Conservation (phyloP, 148 eudicot species). For the Amaranthus palmeri region DNA sequence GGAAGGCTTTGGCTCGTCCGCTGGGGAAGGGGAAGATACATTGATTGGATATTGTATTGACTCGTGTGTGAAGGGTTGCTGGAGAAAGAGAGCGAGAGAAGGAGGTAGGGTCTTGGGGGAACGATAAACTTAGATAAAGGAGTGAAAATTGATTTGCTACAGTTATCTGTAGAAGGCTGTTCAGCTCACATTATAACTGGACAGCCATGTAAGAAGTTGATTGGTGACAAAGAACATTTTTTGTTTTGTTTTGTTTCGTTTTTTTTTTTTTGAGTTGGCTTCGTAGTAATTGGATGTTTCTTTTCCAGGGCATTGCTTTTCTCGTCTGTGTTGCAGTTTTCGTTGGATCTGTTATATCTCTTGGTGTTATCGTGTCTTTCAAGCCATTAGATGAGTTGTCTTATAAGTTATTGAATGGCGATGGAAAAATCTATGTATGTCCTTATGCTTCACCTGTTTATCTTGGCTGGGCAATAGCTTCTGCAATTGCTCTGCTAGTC, state of each 20-base stretch:
- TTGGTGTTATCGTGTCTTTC: slow-evolving; percentile 85
- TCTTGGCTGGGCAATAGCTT: slow-evolving; percentile 96
- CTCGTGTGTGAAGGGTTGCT: not conserved
- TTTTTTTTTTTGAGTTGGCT: not conserved
- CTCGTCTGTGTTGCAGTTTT: slow-evolving; percentile 63
- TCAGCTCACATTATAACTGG: no score
- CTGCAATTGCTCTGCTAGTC: slow-evolving; percentile 63
- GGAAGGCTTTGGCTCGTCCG: not conserved
- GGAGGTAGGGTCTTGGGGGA: no score
- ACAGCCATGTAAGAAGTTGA: not conserved
- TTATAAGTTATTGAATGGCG: slow-evolving; percentile 66
- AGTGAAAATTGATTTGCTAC: not conserved
- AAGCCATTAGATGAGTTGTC: slow-evolving; percentile 77
- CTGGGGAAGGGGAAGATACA: not conserved
- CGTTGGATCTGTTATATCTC: slow-evolving; percentile 74
- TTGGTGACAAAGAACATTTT: not conserved
- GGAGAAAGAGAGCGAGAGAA: not conserved
- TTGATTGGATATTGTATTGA: not conserved
- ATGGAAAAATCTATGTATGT: slow-evolving; percentile 47
- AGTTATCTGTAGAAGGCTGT: no score
- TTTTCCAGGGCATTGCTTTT: slow-evolving; percentile 70
- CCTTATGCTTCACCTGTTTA: slow-evolving; percentile 78
- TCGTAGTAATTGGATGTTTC: slow-evolving; percentile 17
- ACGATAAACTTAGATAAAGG: not conserved
- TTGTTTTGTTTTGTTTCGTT: not conserved